Base-by-base conservation (phyloP, 192 early-diverging fungal species). In the Dissophora globulifera region DNA sequence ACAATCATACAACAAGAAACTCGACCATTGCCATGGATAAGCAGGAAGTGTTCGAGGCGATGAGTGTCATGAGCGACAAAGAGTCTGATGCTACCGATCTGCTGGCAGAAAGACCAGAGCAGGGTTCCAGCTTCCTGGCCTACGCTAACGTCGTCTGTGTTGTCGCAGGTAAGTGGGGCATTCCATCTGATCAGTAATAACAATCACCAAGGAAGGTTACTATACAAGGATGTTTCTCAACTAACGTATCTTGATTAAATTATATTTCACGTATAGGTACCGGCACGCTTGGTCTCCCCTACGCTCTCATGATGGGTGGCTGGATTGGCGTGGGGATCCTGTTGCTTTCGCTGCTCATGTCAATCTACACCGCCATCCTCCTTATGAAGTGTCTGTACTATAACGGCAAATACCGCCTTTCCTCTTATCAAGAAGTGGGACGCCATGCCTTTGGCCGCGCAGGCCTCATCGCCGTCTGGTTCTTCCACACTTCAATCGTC, bases 281-380 rank as follows among this genome's bases (percentile, higher is more conserved):
- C 10, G 94, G 94, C 11, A 86, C 91, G 26, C 82, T 94, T 22
- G 92, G 92, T 65, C 81, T 95, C 16, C 94, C 94, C 8, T 94
- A 90, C 69, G 89, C 93, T 3, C 81, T 95, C 11, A 86, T 75
- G 50, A 81, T 87, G 47, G 85, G 87, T 59, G 94, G 93, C 3
- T 95, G 94, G 94, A 69, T 88, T 15, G 90, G 89, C 20, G 52
- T 90, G 8, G 58, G 86, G 12, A 81, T 93, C 55, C 80, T 95
- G 23, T 57, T 87, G 27, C 79, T 93, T 23, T 86, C 91, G 1
- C 89, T 86, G 40, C 59, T 87, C 6, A 89, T 92, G 56, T 87
- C 89, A 30, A 56, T 84, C 17, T 93, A 93, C 67, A 88, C 87
- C 2, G 90, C 89, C 41, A 81, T 84, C 19, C 79, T 94, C 2